Evolutionary conservation across 1,284 basidiomycete genomes (phyloP).

Genomic region (Mixia osmundae): DNA sequence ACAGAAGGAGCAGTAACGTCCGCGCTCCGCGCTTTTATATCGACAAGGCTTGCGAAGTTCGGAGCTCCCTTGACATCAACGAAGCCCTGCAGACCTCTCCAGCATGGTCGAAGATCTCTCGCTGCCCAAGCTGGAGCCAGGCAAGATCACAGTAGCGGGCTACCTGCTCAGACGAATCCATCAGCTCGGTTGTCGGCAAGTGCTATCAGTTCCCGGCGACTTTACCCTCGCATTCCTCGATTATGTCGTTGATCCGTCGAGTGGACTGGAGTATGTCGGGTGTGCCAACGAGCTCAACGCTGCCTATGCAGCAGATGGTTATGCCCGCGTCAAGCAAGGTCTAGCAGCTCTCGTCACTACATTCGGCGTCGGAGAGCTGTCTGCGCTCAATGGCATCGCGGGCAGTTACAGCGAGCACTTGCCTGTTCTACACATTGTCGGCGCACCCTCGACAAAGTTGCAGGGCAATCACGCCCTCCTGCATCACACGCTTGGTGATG

Average conservation of each 20-base stretch:
- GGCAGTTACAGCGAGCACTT: slow-evolving; percentile 51
- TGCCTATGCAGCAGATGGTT: slow-evolving; percentile 47
- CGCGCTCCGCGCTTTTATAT: too few relatives aligned
- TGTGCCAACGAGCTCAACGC: slow-evolving; percentile 1
- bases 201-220: too few relatives aligned
- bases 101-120: too few relatives aligned
- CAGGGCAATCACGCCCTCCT: slow-evolving; percentile 29
- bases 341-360: slow-evolving; percentile 26
- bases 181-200: too few relatives aligned
- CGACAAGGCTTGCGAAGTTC: too few relatives aligned
- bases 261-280: neutral
- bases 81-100: too few relatives aligned
- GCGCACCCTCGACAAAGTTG: slow-evolving; percentile 51
- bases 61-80: too few relatives aligned
- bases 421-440: slow-evolving; percentile 76
- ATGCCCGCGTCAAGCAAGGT: slow-evolving; percentile 54
- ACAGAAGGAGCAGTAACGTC: too few relatives aligned
- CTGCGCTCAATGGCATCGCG: slow-evolving; percentile 56
- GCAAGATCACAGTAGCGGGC: too few relatives aligned
- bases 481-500: slow-evolving; percentile 49
- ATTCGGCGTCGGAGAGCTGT: slow-evolving; percentile 74
- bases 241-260: neutral
- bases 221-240: neutral
- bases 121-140: too few relatives aligned
- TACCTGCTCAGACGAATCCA: too few relatives aligned